phyloP scores from a whole-genome alignment of 1,284 basidiomycete genomes.

The Trichosporon inkin region DNA sequence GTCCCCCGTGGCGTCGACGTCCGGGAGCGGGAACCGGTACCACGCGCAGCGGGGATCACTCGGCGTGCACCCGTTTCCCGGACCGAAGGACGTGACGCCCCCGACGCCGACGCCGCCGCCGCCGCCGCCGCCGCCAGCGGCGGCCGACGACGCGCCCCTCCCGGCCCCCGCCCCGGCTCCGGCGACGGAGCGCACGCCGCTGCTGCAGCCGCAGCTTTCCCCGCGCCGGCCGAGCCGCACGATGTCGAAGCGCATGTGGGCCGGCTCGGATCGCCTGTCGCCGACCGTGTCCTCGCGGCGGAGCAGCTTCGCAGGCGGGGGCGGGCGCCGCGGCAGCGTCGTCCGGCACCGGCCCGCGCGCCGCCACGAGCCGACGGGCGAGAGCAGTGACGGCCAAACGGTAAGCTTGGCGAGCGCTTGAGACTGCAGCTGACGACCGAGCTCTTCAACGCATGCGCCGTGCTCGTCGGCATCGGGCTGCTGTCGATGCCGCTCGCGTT shows the following conservation, averaged over 20 bases:
- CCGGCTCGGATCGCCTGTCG: constrained; percentile 2
- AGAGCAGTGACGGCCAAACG: constrained; percentile 76
- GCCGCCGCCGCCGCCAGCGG: background rate
- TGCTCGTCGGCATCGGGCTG: constrained; percentile 82
- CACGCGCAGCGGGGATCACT: constrained; percentile 3
- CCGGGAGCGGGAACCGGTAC: background rate
- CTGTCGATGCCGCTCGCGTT: constrained; percentile 84
- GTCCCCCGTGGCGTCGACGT: background rate
- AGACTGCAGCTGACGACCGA: constrained; percentile 42
- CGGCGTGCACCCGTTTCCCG: constrained; percentile 1
- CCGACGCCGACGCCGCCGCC: background rate
- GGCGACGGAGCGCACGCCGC: constrained; percentile 12
- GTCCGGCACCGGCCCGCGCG: constrained; percentile 2
- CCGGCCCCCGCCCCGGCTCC: background rate
- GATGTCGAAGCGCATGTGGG: constrained; percentile 4
- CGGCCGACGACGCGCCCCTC: background rate
- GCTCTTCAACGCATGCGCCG: constrained; percentile 87
- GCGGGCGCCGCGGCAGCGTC: background rate
- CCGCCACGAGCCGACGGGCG: constrained; percentile 43
- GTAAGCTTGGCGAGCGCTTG: constrained; percentile 54
- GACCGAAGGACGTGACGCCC: background rate
- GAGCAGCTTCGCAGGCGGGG: background rate
- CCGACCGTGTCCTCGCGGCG: background rate
- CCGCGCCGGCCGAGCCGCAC: constrained; percentile 2
- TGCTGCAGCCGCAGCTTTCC: background rate